Evolutionary conservation across 2,329 filamentous ascomycete genomes (phyloP).

Genomic region (Endoconidiophora polonica): DNA sequence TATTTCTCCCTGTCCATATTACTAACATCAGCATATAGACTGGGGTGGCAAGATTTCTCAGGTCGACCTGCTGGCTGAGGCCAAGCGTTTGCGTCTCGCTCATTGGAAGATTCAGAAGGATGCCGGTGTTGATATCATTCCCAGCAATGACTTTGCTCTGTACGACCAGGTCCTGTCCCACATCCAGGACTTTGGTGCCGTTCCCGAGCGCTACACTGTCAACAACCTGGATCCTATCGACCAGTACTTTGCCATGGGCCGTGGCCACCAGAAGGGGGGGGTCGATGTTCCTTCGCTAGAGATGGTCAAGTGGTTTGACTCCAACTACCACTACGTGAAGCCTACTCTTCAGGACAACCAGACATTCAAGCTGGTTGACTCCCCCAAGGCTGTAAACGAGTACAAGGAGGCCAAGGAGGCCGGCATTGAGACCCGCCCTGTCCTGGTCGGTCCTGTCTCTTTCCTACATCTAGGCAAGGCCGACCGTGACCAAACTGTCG

Average conservation of each 20-base stretch:
- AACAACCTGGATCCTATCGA: constrained; percentile 77
- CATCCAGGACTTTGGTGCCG: constrained; percentile 91
- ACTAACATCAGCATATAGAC: constrained; percentile 23
- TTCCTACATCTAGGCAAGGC: constrained; percentile 98
- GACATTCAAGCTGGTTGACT: constrained; percentile 73
- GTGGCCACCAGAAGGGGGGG: constrained; percentile 89
- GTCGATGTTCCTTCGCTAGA: constrained; percentile 88
- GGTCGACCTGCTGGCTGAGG: constrained; percentile 79
- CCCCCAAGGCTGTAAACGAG: constrained; percentile 86
- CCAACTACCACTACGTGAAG: constrained; percentile 99
- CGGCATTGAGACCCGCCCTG: constrained; percentile 80
- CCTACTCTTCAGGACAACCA: constrained; percentile 94
- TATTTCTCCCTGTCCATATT: constrained; percentile 11
- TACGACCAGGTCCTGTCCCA: constrained; percentile 97
- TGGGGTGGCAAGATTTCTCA: constrained; percentile 93
- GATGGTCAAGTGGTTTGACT: constrained; percentile 99
- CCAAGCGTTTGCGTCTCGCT: constrained; percentile 85
- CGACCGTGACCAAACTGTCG: constrained; percentile 82
- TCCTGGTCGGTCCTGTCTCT: constrained; percentile 87
- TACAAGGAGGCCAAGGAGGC: constrained; percentile 97
- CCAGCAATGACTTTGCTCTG: constrained; percentile 98
- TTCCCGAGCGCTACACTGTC: constrained; percentile 85
- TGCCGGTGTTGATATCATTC: constrained; percentile 92
- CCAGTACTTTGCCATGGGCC: constrained; percentile 98
- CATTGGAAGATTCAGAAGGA: constrained; percentile 99